Evolutionary conservation across 768 basidiomycete genomes (phyloP), one percentile per base, ranked within the genome.

Genomic region (Ephemerocybe angulata): DNA sequence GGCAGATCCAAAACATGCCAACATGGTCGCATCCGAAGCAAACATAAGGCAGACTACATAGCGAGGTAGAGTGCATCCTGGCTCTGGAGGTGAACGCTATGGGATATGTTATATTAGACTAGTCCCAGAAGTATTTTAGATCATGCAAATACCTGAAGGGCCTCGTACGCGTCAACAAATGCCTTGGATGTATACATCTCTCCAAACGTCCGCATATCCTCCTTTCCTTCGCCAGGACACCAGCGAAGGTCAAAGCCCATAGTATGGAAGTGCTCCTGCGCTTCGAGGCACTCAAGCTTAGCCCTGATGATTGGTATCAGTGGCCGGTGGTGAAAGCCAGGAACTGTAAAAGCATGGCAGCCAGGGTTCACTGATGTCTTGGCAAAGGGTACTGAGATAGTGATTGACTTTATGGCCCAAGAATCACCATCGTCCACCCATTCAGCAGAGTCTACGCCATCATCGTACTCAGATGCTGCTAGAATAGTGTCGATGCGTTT

Each of bases 121-220:
- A n/a, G 15, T 4, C 5, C 15, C 10, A 17, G 21, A 17, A 6
- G 38, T 41, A 8, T 41, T n/a, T n/a, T 8, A 41, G n/a, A 8
- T 41, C 7, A 41, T 7, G 5, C 15, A n/a, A 13, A 19, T 41
- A 41, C 15, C 59, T 57, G 7, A 7, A 76, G 31, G 1, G 62
- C 19, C 2, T 70, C 58, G 30, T 74, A 64, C 22, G 62, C 72
- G 0, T 61, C 49, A 5, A 69, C 31, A 41, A 64, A 72, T 0
- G 66, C 68, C 48, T 75, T 68, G 0, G 67, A 70, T 0, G 57
- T 67, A 40, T 70, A 73, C 2, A 73, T 10, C 43, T 76, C 71
- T 1, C 51, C 55, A 50, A 53, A 64, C 1, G 69, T 42, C 1
- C 63, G 53, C 25, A 66, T 63, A 24, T 47, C 44, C 21, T 6